These are phyloP conservation scores for Nematocida homosporus DNA, from an alignment of 371 early-diverging fungal genomes.

Conservation along the genomic window DNA sequence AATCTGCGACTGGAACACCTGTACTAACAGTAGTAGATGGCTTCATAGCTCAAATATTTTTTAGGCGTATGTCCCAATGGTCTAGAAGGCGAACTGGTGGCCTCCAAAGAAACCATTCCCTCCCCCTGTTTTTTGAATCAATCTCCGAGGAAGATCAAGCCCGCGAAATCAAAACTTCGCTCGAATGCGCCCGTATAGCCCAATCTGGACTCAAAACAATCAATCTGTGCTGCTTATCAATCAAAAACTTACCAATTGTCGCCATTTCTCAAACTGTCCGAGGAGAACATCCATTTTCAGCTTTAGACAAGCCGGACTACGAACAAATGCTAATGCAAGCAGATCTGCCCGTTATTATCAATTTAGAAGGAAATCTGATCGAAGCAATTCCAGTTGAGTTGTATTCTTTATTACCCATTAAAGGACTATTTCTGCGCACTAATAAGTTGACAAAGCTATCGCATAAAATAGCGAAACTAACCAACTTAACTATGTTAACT, in stretches of 20 bases:
- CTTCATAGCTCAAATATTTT: slow-evolving; percentile 37
- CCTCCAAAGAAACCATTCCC: slow-evolving; percentile 30
- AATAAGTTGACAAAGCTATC: slow-evolving; percentile 26
- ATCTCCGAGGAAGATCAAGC: slow-evolving; percentile 37
- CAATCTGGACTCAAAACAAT: slow-evolving; percentile 4
- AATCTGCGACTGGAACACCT: too few relatives aligned
- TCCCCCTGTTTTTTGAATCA: slow-evolving; percentile 41
- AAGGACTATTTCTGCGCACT: slow-evolving; percentile 34
- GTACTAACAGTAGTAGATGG: too few relatives aligned
- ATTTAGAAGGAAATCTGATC: slow-evolving; percentile 43
- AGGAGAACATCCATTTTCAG: not conserved
- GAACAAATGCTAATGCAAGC: slow-evolving; percentile 2
- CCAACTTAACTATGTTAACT: slow-evolving; percentile 7
- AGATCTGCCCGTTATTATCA: slow-evolving; percentile 14
- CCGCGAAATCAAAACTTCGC: slow-evolving; percentile 18
- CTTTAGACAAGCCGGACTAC: slow-evolving; percentile 10
- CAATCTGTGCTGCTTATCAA: slow-evolving; percentile 40
- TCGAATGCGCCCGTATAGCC: not conserved
- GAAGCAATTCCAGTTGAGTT: slow-evolving; percentile 32
- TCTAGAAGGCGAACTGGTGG: slow-evolving; percentile 30
- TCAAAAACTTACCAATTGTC: slow-evolving; percentile 32
- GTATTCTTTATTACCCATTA: not conserved
- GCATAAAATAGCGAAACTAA: slow-evolving; percentile 9
- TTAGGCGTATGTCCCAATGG: slow-evolving; percentile 52
- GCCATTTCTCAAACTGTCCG: not conserved